These are phyloP conservation scores for Iris macrosiphon DNA, from an alignment of 106 monocot species.

Conservation along the genomic window DNA sequence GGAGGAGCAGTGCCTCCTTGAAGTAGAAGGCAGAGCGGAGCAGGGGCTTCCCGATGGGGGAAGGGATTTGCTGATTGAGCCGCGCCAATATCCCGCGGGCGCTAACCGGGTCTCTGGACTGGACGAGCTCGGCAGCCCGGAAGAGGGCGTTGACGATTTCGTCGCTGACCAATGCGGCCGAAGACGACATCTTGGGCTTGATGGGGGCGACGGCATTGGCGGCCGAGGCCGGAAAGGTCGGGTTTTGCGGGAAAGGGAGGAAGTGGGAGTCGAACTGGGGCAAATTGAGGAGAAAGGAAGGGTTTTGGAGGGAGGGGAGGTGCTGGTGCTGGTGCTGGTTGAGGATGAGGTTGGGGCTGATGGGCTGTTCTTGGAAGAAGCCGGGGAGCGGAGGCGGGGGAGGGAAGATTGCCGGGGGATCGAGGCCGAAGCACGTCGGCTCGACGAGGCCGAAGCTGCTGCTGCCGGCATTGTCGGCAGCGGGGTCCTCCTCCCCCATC, in stretches of 20 bases:
- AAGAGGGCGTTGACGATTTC: slow-evolving; percentile 55
- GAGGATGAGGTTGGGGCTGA: no score
- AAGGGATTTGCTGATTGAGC: slow-evolving; percentile 97
- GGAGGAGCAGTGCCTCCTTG: slow-evolving; percentile 66
- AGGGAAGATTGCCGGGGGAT: slow-evolving; percentile 15
- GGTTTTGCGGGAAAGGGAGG: not conserved
- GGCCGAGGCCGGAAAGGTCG: no score
- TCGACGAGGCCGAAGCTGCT: slow-evolving; percentile 17
- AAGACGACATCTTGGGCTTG: slow-evolving; percentile 21
- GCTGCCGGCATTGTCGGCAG: not conserved
- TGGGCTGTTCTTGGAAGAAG: no score
- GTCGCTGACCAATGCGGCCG: slow-evolving; percentile 11
- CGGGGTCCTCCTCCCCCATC: slow-evolving; percentile 16
- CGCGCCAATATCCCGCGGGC: slow-evolving; percentile 99
- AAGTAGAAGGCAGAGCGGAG: slow-evolving; percentile 76
- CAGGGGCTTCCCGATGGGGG: slow-evolving; percentile 66
- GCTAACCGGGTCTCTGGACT: slow-evolving; percentile 56
- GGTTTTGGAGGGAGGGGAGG: slow-evolving; percentile 9
- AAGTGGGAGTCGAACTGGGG: no score
- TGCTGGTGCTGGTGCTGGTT: slow-evolving; percentile 19
- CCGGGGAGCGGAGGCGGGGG: no score
- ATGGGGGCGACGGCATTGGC: not conserved
- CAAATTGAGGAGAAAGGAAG: slow-evolving; percentile 20
- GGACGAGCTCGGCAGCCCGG: slow-evolving; percentile 74
- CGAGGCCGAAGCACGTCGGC: slow-evolving; percentile 11